Percentiles rank a stretch among this genome's conserved stretches.
Conservation (phyloP, 192 early-diverging fungal genomes). For the Podila verticillata region DNA sequence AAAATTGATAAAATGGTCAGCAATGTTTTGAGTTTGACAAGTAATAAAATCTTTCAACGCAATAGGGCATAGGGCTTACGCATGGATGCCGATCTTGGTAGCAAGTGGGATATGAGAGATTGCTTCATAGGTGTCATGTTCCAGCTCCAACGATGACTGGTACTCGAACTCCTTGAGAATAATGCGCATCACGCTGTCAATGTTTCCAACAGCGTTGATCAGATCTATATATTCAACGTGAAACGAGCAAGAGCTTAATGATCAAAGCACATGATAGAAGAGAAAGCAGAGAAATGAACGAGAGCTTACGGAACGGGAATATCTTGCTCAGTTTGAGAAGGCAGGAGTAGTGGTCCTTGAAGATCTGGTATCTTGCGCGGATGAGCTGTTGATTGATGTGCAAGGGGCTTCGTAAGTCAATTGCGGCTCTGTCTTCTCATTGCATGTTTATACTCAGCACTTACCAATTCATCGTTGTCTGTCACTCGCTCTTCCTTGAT, state of each 20-base stretch:
- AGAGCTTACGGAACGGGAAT: constrained; percentile 66
- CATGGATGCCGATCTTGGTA: constrained; percentile 67
- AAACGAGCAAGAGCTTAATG: not conserved
- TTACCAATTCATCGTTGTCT: constrained; percentile 62
- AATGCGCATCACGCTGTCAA: constrained; percentile 66
- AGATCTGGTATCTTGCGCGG: constrained; percentile 63
- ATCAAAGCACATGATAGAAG: not conserved
- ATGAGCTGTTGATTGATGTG: constrained; percentile 46
- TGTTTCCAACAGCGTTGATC: constrained; percentile 65
- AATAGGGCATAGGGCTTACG: constrained; percentile 16
- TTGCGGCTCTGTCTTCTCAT: not conserved
- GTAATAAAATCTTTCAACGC: not conserved
- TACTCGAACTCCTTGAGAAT: constrained; percentile 70
- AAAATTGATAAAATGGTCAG: not conserved
- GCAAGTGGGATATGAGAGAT: constrained; percentile 69
- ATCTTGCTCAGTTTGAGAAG: constrained; percentile 63
- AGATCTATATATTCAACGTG: constrained; percentile 46
- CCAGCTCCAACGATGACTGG: constrained; percentile 63
- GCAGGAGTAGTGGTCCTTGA: constrained; percentile 67
- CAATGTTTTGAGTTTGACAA: not conserved
- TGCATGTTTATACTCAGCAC: constrained; percentile 1
- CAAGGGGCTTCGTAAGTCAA: not conserved
- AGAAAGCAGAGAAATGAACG: not conserved
- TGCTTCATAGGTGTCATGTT: constrained; percentile 62
- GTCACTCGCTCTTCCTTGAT: constrained; percentile 66